These are phyloP conservation scores for Cladosporium sp. DNA, from an alignment of 2,329 filamentous ascomycete species.

Conservation along the genomic window DNA sequence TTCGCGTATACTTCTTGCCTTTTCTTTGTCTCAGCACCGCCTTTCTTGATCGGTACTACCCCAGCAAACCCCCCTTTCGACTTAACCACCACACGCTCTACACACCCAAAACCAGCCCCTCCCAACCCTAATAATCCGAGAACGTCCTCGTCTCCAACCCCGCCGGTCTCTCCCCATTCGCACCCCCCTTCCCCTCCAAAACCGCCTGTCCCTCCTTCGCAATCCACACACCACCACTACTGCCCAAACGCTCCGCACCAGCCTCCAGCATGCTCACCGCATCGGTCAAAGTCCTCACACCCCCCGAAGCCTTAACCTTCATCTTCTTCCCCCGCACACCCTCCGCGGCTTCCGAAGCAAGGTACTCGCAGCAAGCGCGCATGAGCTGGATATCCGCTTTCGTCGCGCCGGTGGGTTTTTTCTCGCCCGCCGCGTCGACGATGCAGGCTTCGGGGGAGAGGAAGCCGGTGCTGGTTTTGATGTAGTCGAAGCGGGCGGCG, in stretches of 20 bases:
- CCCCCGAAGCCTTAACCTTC: conserved; percentile 56
- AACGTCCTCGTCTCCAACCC: conserved; percentile 13
- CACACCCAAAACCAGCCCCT: neutral
- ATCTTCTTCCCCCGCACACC: conserved; percentile 28
- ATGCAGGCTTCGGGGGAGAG: conserved; percentile 30
- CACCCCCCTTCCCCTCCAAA: conserved; percentile 3
- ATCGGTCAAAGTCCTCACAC: conserved; percentile 48
- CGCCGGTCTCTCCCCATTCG: conserved; percentile 7
- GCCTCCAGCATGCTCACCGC: conserved; percentile 52
- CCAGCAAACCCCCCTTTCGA: too few species aligned
- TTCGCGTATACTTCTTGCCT: too few species aligned
- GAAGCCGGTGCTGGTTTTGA: conserved; percentile 59
- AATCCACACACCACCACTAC: conserved; percentile 53
- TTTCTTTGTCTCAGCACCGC: neutral
- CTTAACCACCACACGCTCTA: neutral
- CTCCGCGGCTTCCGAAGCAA: conserved; percentile 22
- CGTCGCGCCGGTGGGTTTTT: conserved; percentile 39
- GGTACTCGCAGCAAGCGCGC: conserved; percentile 43
- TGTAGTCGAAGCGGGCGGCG: conserved; percentile 52
- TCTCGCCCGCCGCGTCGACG: neutral
- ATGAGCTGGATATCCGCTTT: conserved; percentile 51
- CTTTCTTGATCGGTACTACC: too few species aligned
- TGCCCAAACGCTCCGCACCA: conserved; percentile 53
- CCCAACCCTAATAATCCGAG: conserved; percentile 5
- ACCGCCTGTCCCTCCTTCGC: conserved; percentile 39